Evolutionary conservation across 768 basidiomycete genomes (phyloP), one percentile per base, ranked within the genome.

Genomic region (Suillus plorans): DNA sequence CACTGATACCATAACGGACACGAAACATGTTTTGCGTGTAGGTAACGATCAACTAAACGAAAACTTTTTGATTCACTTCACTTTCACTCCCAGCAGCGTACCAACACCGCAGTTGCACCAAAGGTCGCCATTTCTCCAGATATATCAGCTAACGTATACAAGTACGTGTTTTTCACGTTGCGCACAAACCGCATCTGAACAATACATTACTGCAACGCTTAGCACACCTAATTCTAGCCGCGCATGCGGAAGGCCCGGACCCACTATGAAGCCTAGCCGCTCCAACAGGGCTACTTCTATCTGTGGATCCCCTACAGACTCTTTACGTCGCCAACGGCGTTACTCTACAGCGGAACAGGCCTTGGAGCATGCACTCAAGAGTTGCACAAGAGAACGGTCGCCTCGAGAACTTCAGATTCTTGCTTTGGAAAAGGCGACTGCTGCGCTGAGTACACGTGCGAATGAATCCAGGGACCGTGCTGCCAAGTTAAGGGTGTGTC

Each of bases 401-500:
- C 70, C 80, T 36, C 73, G 76, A 41, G 80, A 85, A 67, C 76
- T 85, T 64, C 82, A 86, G 69, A 81, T 86, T 56, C 72, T 76
- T 55, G 74, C 80, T 28, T 73, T 87, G 66, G 77, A 81, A 63
- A 74, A 73, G 42, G 85, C 80, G n/a, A 80, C 80, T 5, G 73
- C 76, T 44, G 60, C 79, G 39, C 76, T 87, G 60, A 74, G 76
- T 52, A 72, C 78, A 66, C 82, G 81, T 71, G 84, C 81, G 12
- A 71, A 73, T 25, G 84, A 85, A 34, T 80, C 84, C 1, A 76
- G 79, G 63, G 78, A 82, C 59, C 76, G 78, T 63, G 76, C 79
- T 7, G 76, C 74, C 53, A 79, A 76, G 62, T 74, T 85, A 41
- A 79, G 80, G 16, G 68, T 68, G 22, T 66, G 78, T 50, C 76